These are phyloP conservation scores for Copromyces sp. DNA, from an alignment of 495 filamentous ascomycete genomes.

Conservation along the genomic window DNA sequence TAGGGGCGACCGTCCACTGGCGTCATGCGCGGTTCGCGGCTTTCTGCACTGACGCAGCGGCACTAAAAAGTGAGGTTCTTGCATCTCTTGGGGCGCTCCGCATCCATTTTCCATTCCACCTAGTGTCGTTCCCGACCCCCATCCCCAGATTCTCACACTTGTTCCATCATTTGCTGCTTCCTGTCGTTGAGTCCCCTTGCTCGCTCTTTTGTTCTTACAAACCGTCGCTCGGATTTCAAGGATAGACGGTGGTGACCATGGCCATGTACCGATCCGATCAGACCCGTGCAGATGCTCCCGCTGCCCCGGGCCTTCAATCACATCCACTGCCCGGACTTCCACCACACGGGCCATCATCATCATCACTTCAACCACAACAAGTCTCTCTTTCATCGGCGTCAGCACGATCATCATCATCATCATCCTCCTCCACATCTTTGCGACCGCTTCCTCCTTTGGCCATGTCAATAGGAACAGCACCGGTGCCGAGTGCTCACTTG, in stretches of 20 bases:
- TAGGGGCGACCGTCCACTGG: background rate
- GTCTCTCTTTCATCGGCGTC: background rate
- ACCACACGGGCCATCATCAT: background rate
- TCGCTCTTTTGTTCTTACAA: background rate
- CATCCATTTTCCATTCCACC: background rate
- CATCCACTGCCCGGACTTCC: conserved; percentile 5
- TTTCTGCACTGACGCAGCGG: background rate
- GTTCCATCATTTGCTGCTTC: background rate
- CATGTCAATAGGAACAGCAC: background rate
- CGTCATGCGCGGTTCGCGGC: background rate
- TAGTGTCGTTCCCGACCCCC: background rate
- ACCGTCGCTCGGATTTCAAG: background rate
- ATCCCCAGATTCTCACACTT: background rate
- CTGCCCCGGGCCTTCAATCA: conserved; percentile 6
- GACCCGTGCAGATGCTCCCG: conserved; percentile 26
- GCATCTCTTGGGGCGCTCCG: background rate
- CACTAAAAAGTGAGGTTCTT: background rate
- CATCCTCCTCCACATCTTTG: background rate
- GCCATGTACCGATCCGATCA: conserved; percentile 15
- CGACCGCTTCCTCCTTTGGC: background rate
- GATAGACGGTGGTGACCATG: conserved; percentile 1
- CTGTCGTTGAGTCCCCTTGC: background rate
- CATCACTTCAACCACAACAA: background rate
- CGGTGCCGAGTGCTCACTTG: background rate
- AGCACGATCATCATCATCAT: background rate